Evolutionary conservation across 305 asterid species (phyloP).

Genomic region (Coffea humblotiana): DNA sequence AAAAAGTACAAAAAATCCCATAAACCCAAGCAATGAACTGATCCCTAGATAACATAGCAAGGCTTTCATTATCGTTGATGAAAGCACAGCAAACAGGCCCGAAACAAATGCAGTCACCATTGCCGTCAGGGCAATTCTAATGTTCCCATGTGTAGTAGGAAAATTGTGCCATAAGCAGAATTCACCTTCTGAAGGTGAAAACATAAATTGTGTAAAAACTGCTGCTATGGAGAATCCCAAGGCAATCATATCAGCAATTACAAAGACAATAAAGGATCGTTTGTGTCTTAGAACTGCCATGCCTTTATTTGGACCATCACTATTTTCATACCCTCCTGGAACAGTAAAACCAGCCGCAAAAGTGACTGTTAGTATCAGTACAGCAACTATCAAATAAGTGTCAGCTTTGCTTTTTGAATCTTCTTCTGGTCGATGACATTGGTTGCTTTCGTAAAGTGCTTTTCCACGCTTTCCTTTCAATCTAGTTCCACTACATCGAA

Average conservation of each 20-base stretch:
- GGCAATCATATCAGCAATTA: constrained; percentile 2
- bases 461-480: not conserved
- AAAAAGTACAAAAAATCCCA: too few species aligned
- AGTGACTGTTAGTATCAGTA: constrained; percentile 11
- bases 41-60: not conserved
- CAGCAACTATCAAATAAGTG: constrained; percentile 14
- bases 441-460: not conserved
- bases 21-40: too few species aligned
- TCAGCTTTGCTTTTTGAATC: not conserved
- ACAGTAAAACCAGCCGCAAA: constrained; percentile 25
- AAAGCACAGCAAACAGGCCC: not conserved
- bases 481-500: too few species aligned
- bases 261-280: not conserved
- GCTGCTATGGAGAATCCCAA: not conserved
- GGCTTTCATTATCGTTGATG: not conserved
- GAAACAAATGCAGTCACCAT: not conserved
- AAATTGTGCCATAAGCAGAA: too few species aligned
- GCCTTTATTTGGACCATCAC: constrained; percentile 7
- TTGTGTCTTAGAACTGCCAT: not conserved
- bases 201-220: not conserved
- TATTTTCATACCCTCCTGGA: constrained; percentile 16
- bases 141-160: too few species aligned
- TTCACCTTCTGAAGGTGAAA: not conserved
- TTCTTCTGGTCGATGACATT: not conserved
- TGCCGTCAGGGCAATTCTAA: not conserved